Evolutionary conservation across 129 eudicot genomes (phyloP).

Genomic region (Artemisia annua): DNA sequence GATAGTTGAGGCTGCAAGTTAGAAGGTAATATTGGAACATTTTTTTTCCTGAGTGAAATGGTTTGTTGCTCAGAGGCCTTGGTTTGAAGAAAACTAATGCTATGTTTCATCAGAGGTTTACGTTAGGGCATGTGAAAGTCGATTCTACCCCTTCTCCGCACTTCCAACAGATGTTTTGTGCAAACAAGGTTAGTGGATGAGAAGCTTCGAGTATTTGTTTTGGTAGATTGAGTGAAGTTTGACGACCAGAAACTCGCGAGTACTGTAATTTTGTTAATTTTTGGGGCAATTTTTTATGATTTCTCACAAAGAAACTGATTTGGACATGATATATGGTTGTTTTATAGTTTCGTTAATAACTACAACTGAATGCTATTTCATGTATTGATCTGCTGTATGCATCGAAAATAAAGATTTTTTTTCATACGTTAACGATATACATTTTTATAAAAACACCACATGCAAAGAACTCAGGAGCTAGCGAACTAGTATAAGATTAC

Average conservation of each 20-base stretch:
- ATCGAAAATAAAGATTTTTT: too few relatives aligned
- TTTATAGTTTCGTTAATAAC: constrained; percentile 8
- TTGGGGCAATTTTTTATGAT: constrained; percentile 11
- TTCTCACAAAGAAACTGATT: constrained; percentile 20
- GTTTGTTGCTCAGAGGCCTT: constrained; percentile 35
- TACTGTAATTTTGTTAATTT: constrained; percentile 12
- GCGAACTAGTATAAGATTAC: too few relatives aligned
- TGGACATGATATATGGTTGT: constrained; percentile 17
- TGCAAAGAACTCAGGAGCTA: too few relatives aligned
- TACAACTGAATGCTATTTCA: too few relatives aligned
- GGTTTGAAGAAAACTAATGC: constrained; percentile 34
- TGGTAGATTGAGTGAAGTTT: constrained; percentile 26
- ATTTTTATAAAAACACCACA: too few relatives aligned
- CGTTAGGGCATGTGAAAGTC: constrained; percentile 25
- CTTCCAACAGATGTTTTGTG: constrained; percentile 6
- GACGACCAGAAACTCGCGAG: constrained; percentile 20
- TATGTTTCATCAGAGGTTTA: constrained; percentile 24
- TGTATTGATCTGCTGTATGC: too few relatives aligned
- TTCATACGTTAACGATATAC: too few relatives aligned
- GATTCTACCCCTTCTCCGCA: constrained; percentile 23
- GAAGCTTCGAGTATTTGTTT: constrained; percentile 21
- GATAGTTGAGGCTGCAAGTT: constrained; percentile 50
- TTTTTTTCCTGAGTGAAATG: constrained; percentile 27
- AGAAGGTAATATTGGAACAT: constrained; percentile 21
- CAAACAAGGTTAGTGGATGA: constrained; percentile 5